Percentiles rank a stretch among this genome's conserved stretches.
Evolutionary conservation across 2,329 filamentous ascomycete genomes (phyloP).

Genomic region (Shiraia sp.): DNA sequence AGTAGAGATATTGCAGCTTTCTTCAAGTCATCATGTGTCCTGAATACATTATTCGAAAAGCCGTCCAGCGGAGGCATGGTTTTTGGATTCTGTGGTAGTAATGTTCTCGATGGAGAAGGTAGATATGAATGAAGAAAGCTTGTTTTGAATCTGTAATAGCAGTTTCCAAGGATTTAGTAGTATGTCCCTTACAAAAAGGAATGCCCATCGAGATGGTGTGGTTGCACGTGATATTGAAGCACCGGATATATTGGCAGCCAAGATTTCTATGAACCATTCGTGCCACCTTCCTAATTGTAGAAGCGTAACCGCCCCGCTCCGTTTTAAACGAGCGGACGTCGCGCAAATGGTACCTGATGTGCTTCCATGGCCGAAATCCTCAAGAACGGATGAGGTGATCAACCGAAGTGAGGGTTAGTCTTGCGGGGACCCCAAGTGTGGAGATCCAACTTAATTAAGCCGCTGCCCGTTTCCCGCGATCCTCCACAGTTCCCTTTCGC

Average conservation of each 20-base stretch:
- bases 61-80: conserved; percentile 31
- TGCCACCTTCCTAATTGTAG: neutral
- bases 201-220: too few species aligned
- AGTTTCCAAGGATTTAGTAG: too few species aligned
- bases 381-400: conserved; percentile 12
- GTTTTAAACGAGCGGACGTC: neutral
- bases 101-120: neutral
- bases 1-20: conserved; percentile 27
- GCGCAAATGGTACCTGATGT: neutral
- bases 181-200: too few species aligned
- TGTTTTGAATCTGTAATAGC: too few species aligned
- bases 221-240: neutral
- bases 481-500: conserved; percentile 23
- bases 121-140: neutral
- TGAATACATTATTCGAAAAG: conserved; percentile 37
- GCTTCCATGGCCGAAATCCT: neutral
- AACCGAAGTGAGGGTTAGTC: conserved; percentile 23
- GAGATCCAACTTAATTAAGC: conserved; percentile 26
- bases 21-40: conserved; percentile 28
- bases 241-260: neutral
- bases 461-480: conserved; percentile 27
- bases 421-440: conserved; percentile 26
- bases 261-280: too few species aligned
- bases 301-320: neutral
- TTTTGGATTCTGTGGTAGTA: neutral